Evolutionary conservation across 1,284 basidiomycete genomes (phyloP).

Genomic region (Melampsora americana): DNA sequence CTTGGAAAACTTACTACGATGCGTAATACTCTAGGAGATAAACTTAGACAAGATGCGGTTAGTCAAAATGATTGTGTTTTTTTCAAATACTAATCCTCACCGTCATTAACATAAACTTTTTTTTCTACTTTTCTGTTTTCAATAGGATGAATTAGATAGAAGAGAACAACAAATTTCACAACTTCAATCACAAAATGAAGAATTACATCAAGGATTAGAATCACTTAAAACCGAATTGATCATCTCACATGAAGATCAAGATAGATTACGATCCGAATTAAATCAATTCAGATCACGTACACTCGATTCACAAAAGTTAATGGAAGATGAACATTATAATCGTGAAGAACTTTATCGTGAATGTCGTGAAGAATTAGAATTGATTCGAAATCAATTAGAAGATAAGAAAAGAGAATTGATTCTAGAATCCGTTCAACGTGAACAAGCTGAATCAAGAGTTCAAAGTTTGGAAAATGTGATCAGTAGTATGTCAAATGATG

Average conservation of each 20-base stretch:
- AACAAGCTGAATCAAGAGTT: constrained; percentile 63
- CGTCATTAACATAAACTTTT: constrained; percentile 18
- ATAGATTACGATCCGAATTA: constrained; percentile 67
- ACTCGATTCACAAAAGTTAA: constrained; percentile 57
- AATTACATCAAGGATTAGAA: constrained; percentile 66
- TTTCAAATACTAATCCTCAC: not conserved
- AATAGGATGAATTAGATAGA: constrained; percentile 89
- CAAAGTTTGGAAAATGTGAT: constrained; percentile 66
- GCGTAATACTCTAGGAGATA: constrained; percentile 87
- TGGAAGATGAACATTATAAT: constrained; percentile 65
- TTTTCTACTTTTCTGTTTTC: constrained; percentile 43
- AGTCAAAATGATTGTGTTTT: constrained; percentile 56
- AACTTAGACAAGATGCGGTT: constrained; percentile 93
- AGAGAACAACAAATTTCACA: constrained; percentile 75
- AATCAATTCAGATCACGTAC: constrained; percentile 58
- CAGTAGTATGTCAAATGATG: constrained; percentile 63
- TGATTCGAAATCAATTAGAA: constrained; percentile 75
- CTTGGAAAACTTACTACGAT: constrained; percentile 86
- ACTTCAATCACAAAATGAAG: constrained; percentile 70
- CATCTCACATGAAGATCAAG: constrained; percentile 68
- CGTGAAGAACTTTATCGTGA: constrained; percentile 79
- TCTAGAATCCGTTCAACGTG: constrained; percentile 69
- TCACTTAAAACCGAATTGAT: constrained; percentile 75
- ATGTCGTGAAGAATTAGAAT: constrained; percentile 74
- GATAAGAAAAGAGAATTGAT: constrained; percentile 78